These are phyloP conservation scores for Pilaira anomala DNA, from an alignment of 192 early-diverging fungal species.

Conservation along the genomic window DNA sequence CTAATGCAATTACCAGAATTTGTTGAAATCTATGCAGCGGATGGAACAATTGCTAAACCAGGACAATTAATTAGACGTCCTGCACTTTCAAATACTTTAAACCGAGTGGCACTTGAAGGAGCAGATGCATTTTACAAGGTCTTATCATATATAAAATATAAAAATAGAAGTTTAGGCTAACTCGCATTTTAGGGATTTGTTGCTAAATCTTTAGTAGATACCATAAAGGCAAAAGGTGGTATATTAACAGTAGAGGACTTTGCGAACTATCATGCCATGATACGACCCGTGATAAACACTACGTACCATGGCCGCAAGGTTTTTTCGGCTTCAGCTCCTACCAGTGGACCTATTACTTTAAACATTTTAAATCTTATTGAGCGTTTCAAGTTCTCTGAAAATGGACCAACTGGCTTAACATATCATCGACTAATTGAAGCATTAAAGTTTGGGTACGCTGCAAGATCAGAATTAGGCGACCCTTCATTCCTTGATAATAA, in stretches of 20 bases:
- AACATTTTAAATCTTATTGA: conserved; percentile 86
- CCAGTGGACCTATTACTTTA: conserved; percentile 79
- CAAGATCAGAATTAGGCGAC: conserved; percentile 78
- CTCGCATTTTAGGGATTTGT: conserved; percentile 42
- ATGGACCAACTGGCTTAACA: conserved; percentile 58
- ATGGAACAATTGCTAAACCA: conserved; percentile 60
- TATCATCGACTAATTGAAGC: conserved; percentile 84
- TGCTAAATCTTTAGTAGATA: conserved; percentile 63
- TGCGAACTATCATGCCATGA: conserved; percentile 58
- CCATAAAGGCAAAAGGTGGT: conserved; percentile 62
- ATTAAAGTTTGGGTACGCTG: conserved; percentile 82
- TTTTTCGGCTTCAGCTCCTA: conserved; percentile 68
- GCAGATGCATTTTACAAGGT: conserved; percentile 49
- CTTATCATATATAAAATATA: conserved; percentile 34
- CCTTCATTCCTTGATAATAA: conserved; percentile 67
- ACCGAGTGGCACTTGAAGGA: conserved; percentile 58
- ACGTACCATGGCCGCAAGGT: conserved; percentile 79
- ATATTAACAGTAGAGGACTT: conserved; percentile 77
- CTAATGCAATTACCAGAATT: conserved; percentile 45
- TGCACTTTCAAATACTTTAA: conserved; percentile 58
- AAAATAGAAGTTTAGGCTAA: conserved; percentile 22
- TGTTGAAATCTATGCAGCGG: conserved; percentile 60
- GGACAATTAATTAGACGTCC: conserved; percentile 63
- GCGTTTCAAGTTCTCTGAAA: conserved; percentile 61
- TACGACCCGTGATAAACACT: conserved; percentile 55